Percentiles rank a stretch among this genome's conserved stretches.
phyloP scores from a whole-genome alignment of 2,329 filamentous ascomycete species.

The Xylariales sp. region DNA sequence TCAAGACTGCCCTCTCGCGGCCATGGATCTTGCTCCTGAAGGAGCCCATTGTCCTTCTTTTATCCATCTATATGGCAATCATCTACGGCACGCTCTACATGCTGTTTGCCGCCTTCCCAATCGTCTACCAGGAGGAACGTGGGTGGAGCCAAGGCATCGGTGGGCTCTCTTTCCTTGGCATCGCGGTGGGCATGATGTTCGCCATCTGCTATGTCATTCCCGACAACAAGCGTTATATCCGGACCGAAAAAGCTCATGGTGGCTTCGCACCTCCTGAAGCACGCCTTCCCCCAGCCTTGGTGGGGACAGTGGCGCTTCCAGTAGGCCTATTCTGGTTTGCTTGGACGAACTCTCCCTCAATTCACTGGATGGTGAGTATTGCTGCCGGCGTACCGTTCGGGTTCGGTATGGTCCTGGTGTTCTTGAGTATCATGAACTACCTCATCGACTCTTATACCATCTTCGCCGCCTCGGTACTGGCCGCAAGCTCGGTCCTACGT shows the following conservation, averaged over 20 bases:
- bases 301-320: constrained; percentile 60
- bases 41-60: constrained; percentile 65
- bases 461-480: constrained; percentile 70
- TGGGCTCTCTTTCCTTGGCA: constrained; percentile 63
- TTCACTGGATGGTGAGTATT: constrained; percentile 49
- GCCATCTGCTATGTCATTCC: constrained; percentile 51
- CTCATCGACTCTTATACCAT: constrained; percentile 57
- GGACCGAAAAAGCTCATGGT: constrained; percentile 18
- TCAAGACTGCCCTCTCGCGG: constrained; percentile 54
- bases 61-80: constrained; percentile 57
- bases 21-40: constrained; percentile 66
- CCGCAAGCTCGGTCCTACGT: constrained; percentile 66
- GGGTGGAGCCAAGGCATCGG: constrained; percentile 57
- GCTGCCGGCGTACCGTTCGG: constrained; percentile 31
- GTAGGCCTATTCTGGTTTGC: constrained; percentile 64
- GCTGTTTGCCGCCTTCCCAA: constrained; percentile 57
- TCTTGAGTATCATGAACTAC: constrained; percentile 53
- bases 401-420: constrained; percentile 46
- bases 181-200: constrained; percentile 60
- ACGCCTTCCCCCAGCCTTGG: constrained; percentile 55
- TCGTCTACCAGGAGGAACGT: constrained; percentile 59
- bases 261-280: constrained; percentile 63
- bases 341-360: constrained; percentile 54
- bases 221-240: constrained; percentile 51
- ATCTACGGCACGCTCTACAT: constrained; percentile 47